These are phyloP conservation scores for Lenwebbia sp. DNA, from an alignment of 345 rosid genomes.

Conservation along the genomic window DNA sequence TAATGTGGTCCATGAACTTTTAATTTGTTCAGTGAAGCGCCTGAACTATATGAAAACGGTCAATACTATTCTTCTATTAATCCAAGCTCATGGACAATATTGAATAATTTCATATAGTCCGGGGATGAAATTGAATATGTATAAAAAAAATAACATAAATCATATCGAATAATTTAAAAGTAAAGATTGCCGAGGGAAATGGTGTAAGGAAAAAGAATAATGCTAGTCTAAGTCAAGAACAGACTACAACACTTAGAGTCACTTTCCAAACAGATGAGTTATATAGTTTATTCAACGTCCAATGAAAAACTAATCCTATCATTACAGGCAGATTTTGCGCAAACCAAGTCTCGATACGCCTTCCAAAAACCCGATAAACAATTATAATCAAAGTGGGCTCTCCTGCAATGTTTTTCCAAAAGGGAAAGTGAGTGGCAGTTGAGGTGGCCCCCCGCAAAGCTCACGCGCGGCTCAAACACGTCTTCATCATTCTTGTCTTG, in stretches of 20 bases:
- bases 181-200: background rate
- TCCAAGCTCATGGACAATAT: too few relatives aligned
- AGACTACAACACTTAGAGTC: background rate
- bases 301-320: background rate
- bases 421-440: background rate
- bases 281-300: background rate
- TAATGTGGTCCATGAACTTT: too few relatives aligned
- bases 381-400: background rate
- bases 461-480: background rate
- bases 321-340: background rate
- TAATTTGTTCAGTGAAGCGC: too few relatives aligned
- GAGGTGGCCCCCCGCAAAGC: background rate
- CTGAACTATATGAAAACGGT: too few relatives aligned
- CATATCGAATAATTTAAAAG: background rate
- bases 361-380: background rate
- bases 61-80: too few relatives aligned
- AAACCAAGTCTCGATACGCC: background rate
- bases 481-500: background rate
- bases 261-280: background rate
- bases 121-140: too few relatives aligned
- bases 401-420: background rate
- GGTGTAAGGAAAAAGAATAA: background rate
- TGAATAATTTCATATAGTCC: too few relatives aligned
- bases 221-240: background rate
- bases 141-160: too few relatives aligned